These are phyloP conservation scores for Rosa rugosa DNA, from an alignment of 306 rosid species.

Conservation along the genomic window DNA sequence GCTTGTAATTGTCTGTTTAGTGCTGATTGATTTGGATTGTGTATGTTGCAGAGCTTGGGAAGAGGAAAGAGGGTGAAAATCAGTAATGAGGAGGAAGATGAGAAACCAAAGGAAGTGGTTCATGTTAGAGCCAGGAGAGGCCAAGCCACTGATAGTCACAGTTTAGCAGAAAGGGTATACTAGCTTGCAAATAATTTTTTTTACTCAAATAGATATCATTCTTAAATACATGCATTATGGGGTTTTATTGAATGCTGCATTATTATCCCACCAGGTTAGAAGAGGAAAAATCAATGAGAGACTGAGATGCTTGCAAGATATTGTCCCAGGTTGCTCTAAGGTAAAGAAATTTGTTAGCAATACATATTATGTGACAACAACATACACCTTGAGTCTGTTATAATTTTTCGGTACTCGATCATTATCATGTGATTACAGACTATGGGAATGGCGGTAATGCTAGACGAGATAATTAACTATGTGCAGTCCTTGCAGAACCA, in stretches of 20 bases:
- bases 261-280: constrained; percentile 64
- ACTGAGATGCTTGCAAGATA: constrained; percentile 79
- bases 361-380: background rate
- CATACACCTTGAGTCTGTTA: background rate
- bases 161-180: constrained; percentile 95
- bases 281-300: constrained; percentile 93
- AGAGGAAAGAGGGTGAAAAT: constrained; percentile 67
- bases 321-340: constrained; percentile 98
- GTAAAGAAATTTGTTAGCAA: constrained; percentile 27
- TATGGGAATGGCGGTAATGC: constrained; percentile 98
- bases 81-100: constrained; percentile 52
- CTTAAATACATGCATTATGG: background rate
- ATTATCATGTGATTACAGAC: constrained; percentile 54
- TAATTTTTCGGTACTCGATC: background rate
- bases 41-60: constrained; percentile 47
- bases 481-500: constrained; percentile 97
- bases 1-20: background rate
- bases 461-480: constrained; percentile 96
- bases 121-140: constrained; percentile 99
- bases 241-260: constrained; percentile 6
- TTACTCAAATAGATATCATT: background rate
- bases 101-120: constrained; percentile 73
- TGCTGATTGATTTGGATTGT: background rate
- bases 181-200: background rate
- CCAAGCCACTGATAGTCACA: constrained; percentile 97